Evolutionary conservation across 768 basidiomycete species (phyloP).

Genomic region (Tricholoma sp.): DNA sequence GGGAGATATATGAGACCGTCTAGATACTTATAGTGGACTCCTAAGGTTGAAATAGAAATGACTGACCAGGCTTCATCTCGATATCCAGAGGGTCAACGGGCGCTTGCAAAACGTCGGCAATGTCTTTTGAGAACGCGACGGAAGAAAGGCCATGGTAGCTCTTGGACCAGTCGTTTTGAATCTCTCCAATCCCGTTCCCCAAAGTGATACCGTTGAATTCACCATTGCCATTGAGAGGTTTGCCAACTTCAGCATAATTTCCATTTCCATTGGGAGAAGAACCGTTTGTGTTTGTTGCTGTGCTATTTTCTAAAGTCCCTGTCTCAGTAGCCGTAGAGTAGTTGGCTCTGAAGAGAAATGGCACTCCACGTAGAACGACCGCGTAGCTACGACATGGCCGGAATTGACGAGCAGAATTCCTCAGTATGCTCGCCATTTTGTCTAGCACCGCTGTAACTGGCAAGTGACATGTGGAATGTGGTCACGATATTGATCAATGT

Average conservation of each 20-base stretch:
- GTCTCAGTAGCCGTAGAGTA: slow-evolving; percentile 8
- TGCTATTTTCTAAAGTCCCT: neutral
- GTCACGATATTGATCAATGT: neutral
- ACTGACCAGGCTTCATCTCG: slow-evolving; percentile 90
- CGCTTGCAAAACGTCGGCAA: slow-evolving; percentile 65
- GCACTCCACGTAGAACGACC: slow-evolving; percentile 1
- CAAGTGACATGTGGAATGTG: neutral
- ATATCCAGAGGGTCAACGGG: slow-evolving; percentile 76
- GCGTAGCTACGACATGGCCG: slow-evolving; percentile 5
- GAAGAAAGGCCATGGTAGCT: slow-evolving; percentile 79
- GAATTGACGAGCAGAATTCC: slow-evolving; percentile 2
- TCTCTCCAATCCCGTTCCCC: slow-evolving; percentile 14
- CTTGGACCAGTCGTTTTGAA: slow-evolving; percentile 77
- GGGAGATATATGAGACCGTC: slow-evolving; percentile 94
- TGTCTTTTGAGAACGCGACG: slow-evolving; percentile 73
- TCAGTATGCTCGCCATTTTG: slow-evolving; percentile 19
- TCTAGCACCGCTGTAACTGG: too few relatives aligned
- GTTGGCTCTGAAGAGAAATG: slow-evolving; percentile 2
- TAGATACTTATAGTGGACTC: slow-evolving; percentile 21
- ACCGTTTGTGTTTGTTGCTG: neutral
- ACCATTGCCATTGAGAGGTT: neutral
- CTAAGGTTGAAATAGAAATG: neutral
- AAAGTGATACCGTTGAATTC: neutral
- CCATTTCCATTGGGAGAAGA: slow-evolving; percentile 2
- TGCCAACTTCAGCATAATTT: neutral